phyloP scores from a whole-genome alignment of 2,329 filamentous ascomycete species.

The Rhynchosporium graminicola region DNA sequence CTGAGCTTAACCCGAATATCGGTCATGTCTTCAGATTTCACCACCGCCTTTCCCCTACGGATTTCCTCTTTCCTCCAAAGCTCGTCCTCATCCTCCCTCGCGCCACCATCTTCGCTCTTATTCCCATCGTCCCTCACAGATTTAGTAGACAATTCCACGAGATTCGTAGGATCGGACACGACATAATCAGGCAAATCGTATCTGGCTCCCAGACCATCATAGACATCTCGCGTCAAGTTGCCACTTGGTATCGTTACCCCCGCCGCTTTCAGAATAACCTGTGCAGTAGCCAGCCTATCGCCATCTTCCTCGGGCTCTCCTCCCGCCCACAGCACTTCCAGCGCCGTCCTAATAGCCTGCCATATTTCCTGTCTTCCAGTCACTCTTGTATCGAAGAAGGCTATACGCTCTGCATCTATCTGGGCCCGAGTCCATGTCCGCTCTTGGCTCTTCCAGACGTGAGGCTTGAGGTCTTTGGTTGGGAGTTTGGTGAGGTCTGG shows the following conservation, averaged over 20 bases:
- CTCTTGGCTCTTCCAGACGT: slow-evolving; percentile 64
- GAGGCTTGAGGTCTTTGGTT: slow-evolving; percentile 66
- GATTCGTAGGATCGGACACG: slow-evolving; percentile 66
- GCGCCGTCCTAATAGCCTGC: slow-evolving; percentile 69
- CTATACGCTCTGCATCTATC: slow-evolving; percentile 69
- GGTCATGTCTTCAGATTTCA: slow-evolving; percentile 33
- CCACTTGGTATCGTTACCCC: slow-evolving; percentile 75
- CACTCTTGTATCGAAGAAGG: slow-evolving; percentile 90
- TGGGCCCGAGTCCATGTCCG: slow-evolving; percentile 69
- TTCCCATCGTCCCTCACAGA: slow-evolving; percentile 40
- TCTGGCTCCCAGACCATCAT: slow-evolving; percentile 69
- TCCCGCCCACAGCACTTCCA: slow-evolving; percentile 63
- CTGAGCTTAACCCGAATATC: slow-evolving; percentile 34
- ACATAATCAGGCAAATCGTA: slow-evolving; percentile 70
- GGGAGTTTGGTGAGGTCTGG: slow-evolving; percentile 60
- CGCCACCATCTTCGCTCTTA: slow-evolving; percentile 32
- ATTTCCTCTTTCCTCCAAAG: slow-evolving; percentile 45
- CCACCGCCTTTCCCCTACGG: slow-evolving; percentile 43
- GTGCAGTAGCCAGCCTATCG: slow-evolving; percentile 62
- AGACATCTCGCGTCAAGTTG: slow-evolving; percentile 64
- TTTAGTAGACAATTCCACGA: slow-evolving; percentile 40
- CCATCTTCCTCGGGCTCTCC: slow-evolving; percentile 44
- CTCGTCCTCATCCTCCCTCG: slow-evolving; percentile 43
- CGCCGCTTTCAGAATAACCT: slow-evolving; percentile 76
- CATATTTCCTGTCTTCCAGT: slow-evolving; percentile 78